These are phyloP conservation scores for Calonectria pauciramosa DNA, from an alignment of 2,329 filamentous ascomycete genomes.

Conservation along the genomic window DNA sequence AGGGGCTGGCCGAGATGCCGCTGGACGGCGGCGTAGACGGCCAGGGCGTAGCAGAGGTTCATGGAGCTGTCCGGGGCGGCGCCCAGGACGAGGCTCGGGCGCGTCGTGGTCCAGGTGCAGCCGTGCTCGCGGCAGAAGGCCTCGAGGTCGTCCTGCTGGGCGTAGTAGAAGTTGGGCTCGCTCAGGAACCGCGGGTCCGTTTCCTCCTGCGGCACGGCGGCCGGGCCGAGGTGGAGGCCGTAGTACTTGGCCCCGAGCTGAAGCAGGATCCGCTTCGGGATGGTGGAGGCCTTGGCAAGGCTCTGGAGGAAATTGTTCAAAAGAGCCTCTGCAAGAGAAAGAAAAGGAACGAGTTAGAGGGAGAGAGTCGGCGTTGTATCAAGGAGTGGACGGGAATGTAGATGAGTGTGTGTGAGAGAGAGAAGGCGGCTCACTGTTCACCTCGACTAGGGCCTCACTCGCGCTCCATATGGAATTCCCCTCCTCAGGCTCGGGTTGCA, in stretches of 20 bases:
- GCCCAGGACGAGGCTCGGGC: background rate
- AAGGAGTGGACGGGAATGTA: background rate
- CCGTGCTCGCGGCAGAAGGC: background rate
- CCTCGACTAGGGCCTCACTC: background rate
- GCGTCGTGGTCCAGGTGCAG: background rate
- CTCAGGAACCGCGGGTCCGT: background rate
- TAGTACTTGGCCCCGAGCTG: background rate
- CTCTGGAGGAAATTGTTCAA: background rate
- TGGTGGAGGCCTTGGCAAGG: background rate
- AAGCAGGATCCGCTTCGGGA: background rate
- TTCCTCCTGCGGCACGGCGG: background rate
- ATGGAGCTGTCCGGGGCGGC: background rate
- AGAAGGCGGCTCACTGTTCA: background rate
- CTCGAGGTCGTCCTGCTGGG: background rate
- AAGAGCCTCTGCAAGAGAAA: background rate
- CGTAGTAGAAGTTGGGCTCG: background rate
- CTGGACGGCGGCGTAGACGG: background rate
- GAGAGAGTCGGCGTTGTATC: background rate
- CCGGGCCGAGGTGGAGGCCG: background rate
- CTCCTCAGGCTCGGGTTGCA: background rate
- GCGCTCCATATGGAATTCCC: background rate
- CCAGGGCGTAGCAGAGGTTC: background rate
- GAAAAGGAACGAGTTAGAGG: background rate
- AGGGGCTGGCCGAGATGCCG: background rate
- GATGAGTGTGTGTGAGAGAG: too few relatives aligned